Conservation (phyloP, 345 rosid species). For the sweet orange (Citrus sinensis) region DNA sequence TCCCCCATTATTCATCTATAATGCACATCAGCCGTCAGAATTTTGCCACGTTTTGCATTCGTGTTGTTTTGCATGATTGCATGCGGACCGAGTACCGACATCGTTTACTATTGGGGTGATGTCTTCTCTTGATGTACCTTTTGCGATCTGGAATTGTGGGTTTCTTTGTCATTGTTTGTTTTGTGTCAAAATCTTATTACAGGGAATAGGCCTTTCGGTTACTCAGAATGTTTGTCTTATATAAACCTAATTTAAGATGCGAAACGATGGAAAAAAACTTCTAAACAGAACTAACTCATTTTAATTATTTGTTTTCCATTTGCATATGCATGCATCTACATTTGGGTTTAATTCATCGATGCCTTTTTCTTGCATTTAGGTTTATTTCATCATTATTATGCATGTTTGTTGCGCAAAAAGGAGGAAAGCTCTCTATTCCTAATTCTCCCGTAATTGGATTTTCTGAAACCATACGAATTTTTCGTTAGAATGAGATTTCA, state of each 20-base stretch:
- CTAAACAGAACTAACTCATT: not conserved
- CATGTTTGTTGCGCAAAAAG: not conserved
- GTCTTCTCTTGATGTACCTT: not conserved
- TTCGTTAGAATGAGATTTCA: too few relatives aligned
- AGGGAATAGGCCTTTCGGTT: not conserved
- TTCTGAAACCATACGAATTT: too few relatives aligned
- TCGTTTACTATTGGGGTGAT: too few relatives aligned
- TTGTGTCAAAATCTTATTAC: not conserved
- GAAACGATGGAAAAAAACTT: not conserved
- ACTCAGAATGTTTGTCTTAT: not conserved
- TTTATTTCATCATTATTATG: not conserved
- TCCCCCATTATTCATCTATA: too few relatives aligned
- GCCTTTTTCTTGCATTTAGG: not conserved
- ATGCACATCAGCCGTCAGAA: not conserved
- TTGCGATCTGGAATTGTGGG: not conserved
- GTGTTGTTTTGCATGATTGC: not conserved
- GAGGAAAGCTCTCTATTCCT: too few relatives aligned
- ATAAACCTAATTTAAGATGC: not conserved
- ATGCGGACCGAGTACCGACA: not conserved
- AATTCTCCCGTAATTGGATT: too few relatives aligned
- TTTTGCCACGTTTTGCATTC: constrained; percentile 5
- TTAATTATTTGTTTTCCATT: not conserved
- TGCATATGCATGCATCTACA: not conserved
- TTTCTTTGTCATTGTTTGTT: not conserved
- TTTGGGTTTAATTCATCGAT: not conserved